A percentile compares a stretch with the other conserved stretches of the same genome.
phyloP scores from a whole-genome alignment of 441 rosid genomes.

The Kokia cookei region DNA sequence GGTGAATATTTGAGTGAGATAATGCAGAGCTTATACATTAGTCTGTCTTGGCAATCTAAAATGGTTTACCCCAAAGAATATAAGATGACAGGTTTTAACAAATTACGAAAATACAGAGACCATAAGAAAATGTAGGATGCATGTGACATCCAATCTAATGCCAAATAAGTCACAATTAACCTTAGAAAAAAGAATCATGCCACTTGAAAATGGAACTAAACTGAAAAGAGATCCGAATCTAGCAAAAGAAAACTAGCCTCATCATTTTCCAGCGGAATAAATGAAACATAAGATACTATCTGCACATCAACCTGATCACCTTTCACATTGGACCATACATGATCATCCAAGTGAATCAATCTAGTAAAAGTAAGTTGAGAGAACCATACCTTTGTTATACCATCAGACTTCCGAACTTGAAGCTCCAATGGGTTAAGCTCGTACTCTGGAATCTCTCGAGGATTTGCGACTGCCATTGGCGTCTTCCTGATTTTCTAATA shows the following conservation, averaged over 20 bases:
- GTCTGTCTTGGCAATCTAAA: not conserved
- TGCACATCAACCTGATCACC: not conserved
- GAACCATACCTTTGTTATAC: conserved; percentile 64
- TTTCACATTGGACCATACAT: not conserved
- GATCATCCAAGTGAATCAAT: conserved; percentile 1
- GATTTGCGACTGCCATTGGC: conserved; percentile 81
- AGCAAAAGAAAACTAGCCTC: not conserved
- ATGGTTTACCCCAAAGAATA: not conserved
- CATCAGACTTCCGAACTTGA: conserved; percentile 83
- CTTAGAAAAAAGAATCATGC: not conserved
- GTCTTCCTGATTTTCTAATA: conserved; percentile 76
- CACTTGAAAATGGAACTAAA: not conserved
- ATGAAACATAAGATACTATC: not conserved
- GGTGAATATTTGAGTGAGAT: not conserved
- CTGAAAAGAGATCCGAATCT: not conserved
- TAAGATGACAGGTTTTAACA: not conserved
- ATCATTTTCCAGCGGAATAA: not conserved
- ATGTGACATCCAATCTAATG: not conserved
- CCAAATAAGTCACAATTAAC: not conserved
- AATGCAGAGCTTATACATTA: not conserved
- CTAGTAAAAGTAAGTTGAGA: conserved; percentile 7
- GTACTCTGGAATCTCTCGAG: conserved; percentile 92
- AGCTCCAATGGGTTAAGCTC: conserved; percentile 93
- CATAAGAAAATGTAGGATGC: not conserved
- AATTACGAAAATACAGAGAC: not conserved